phyloP scores from a whole-genome alignment of 768 basidiomycete species.

The Termitomyces sp. region DNA sequence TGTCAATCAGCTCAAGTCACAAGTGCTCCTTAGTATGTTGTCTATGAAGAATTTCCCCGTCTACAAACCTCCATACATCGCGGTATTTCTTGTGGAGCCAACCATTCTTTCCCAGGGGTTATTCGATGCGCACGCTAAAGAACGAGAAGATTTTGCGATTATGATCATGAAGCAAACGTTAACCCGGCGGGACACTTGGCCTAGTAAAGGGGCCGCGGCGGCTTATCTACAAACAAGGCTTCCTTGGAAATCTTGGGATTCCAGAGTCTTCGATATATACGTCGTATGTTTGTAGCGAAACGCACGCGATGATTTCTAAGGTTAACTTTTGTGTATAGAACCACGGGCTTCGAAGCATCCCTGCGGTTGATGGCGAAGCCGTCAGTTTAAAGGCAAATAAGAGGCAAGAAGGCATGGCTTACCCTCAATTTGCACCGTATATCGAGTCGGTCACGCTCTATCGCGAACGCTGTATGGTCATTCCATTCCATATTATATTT shows the following conservation, averaged over 20 bases:
- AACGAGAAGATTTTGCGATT: constrained; percentile 10
- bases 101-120: constrained; percentile 21
- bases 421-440: constrained; percentile 13
- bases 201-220: constrained; percentile 19
- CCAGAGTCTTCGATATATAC: constrained; percentile 20
- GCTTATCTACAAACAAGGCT: constrained; percentile 17
- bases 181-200: constrained; percentile 21
- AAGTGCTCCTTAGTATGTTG: constrained; percentile 9
- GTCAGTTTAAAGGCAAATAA: constrained; percentile 9
- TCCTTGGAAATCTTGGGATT: constrained; percentile 26
- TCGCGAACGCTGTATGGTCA: constrained; percentile 6
- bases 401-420: constrained; percentile 12
- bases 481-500: constrained; percentile 15
- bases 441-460: constrained; percentile 12
- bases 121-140: constrained; percentile 15
- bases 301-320: background rate
- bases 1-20: background rate
- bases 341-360: constrained; percentile 9
- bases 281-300: constrained; percentile 13
- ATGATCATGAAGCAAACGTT: constrained; percentile 14
- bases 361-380: constrained; percentile 1
- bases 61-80: constrained; percentile 14
- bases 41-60: constrained; percentile 12
- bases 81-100: constrained; percentile 28
- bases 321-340: constrained; percentile 6